Base-by-base conservation (phyloP, 2,329 filamentous ascomycete species). In the Neofusicoccum cordaticola region DNA sequence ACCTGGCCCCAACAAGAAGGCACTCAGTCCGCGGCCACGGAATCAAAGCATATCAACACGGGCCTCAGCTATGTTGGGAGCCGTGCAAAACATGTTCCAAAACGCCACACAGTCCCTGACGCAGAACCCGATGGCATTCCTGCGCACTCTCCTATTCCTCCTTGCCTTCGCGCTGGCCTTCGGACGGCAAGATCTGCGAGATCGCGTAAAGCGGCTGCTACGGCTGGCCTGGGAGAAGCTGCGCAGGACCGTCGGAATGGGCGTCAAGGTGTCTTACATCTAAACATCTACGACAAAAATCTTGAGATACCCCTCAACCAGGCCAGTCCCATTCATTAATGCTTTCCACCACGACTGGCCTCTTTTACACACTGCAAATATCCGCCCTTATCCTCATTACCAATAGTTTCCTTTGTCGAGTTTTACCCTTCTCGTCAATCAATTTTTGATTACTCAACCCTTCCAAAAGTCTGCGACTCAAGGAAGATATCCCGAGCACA, bases 201-300 rank as follows among this genome's bases (percentile, higher is more conserved):
- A 96, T 69, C 85, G 90, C 68, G 77, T 97, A 41, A 84, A 88
- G 74, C 84, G 88, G 63, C 81, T 93, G 42, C 73, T 96, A 48
- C 85, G 85, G 44, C 82, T 84, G 34, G 88, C 87, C 9, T 96
- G 92, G 92, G 85, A 86, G 63, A 97, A 96, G 80, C 81, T 97
- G 45, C 88, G 86, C 74, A 85, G 88, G 51, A 98, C 95, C 0
- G 89, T 94, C 4, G 93, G 93, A 1, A 98, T 98, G 94, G 95
- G 94, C 2, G 91, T 96, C 68, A 98, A 97, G 81, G 93, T 98
- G 72, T 96, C 91, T 75, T 98, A 98, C 80, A 96, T 99, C 66
- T 98, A 71, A 56, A 17, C 15, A 9, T 15, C 34, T 11, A 27
- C 52, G 39, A 45, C 39, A 58, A 45, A 17, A n/a, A 8, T 1